Evolutionary conservation across 345 rosid species (phyloP), one percentile per base, ranked within the genome.

Genomic region (Eucalyptus pauciflora): DNA sequence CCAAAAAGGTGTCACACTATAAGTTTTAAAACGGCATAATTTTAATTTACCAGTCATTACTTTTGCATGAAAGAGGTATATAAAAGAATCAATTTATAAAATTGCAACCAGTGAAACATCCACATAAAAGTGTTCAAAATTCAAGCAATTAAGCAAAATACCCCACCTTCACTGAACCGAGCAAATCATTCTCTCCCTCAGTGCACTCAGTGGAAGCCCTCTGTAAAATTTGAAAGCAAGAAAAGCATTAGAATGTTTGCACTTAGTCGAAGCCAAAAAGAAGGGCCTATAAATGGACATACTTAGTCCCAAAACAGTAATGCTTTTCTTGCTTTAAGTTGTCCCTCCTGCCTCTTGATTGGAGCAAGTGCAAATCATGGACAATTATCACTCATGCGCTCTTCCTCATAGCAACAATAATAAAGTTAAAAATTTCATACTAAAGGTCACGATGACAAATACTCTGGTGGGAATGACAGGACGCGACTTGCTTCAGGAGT

Each of bases 121-220:
- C 31, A 7, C 33, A 29, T 31, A 60, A 37, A 41, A 0, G 79
- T 60, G 13, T 37, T 17, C 4, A 41, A 64, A 8, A 27, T n/a
- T 33, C 58, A 27, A 64, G 43, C 37, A 62, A 87, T 83, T 13
- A 27, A 91, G 71, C 64, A 92, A 54, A 87, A 92, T 48, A 83
- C 27, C 90, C 89, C 91, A 97, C 95, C 97, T 98, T 98, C 67
- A 98, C 96, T 43, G 97, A 94, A 88, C 99, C 96, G 79, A 96
- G 98, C 99, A 98, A 94, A 91, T 98, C 97, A 93, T 93, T 98
- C 89, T 97, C 99, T 86, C 95, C 92, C 88, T 98, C 96, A 88
- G 93, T 91, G 33, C 87, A 90, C 90, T 97, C 94, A 79, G 89
- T 89, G 90, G 93, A 89, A 52, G 58, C 5, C 25, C 58, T 52